These are phyloP conservation scores for Eucalyptus erythrocorys DNA, from an alignment of 345 rosid species.

Conservation along the genomic window DNA sequence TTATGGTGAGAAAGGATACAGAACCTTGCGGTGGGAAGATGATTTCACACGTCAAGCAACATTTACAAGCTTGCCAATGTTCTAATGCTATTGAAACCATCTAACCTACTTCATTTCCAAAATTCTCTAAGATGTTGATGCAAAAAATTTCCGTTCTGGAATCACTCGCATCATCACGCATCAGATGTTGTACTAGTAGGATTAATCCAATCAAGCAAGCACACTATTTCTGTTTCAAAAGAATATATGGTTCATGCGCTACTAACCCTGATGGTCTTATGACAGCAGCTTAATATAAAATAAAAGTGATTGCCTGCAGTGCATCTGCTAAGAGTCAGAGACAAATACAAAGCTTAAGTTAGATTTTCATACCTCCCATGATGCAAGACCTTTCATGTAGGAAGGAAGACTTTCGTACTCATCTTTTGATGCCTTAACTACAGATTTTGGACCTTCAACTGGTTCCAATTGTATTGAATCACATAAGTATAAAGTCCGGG, in stretches of 20 bases:
- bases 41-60: not conserved
- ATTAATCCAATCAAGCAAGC: not conserved
- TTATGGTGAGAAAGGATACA: not conserved
- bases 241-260: not conserved
- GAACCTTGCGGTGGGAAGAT: not conserved
- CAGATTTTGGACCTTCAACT: slow-evolving; percentile 1
- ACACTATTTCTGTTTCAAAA: not conserved
- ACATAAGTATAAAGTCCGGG: not conserved
- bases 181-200: not conserved
- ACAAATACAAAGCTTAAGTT: not conserved
- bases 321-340: not conserved
- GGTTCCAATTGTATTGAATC: not conserved
- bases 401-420: slow-evolving; percentile 69
- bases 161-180: too few relatives aligned
- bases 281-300: not conserved
- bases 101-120: not conserved
- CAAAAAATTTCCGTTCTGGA: too few relatives aligned
- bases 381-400: slow-evolving; percentile 48
- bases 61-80: not conserved
- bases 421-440: slow-evolving; percentile 30
- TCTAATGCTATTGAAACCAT: not conserved
- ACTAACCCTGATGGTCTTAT: fast-evolving
- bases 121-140: not conserved
- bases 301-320: not conserved
- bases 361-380: slow-evolving; percentile 72